Percentiles rank a stretch among this genome's conserved stretches.
Conservation (phyloP, 441 rosid species). For the Hypseocharis bilobata region DNA sequence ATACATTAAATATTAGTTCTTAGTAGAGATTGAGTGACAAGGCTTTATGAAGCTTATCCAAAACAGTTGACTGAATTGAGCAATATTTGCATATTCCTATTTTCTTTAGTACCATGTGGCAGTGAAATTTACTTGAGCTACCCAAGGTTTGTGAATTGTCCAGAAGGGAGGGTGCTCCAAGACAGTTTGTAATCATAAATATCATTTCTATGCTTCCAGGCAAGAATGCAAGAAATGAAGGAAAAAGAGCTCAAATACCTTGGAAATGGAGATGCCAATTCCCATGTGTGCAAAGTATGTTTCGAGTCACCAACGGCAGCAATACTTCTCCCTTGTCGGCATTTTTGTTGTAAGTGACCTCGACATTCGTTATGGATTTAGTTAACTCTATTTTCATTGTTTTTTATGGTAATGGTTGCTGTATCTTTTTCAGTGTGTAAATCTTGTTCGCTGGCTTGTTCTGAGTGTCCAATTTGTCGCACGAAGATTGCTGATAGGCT, state of each 20-base stretch:
- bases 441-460: slow-evolving; percentile 91
- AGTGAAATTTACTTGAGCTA: no score
- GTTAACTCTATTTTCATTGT: neutral
- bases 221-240: slow-evolving; percentile 91
- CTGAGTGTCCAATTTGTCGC: slow-evolving; percentile 96
- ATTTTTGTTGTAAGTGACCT: slow-evolving; percentile 78
- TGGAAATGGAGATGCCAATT: slow-evolving; percentile 73
- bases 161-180: neutral
- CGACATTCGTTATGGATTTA: slow-evolving; percentile 1
- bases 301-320: slow-evolving; percentile 88
- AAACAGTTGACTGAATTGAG: neutral
- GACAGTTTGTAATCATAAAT: neutral
- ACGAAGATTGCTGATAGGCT: slow-evolving; percentile 83
- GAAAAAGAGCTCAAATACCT: slow-evolving; percentile 64
- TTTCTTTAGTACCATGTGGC: no score
- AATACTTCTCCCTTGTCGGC: slow-evolving; percentile 92
- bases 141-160: neutral
- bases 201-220: slow-evolving; percentile 36
- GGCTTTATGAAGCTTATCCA: neutral
- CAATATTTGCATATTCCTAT: no score
- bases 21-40: neutral
- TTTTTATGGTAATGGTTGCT: neutral
- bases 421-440: slow-evolving; percentile 68
- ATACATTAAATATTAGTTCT: neutral
- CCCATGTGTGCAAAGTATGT: slow-evolving; percentile 87